Evolutionary conservation across 331 rosid species (phyloP).

Genomic region (Malus hybrid): DNA sequence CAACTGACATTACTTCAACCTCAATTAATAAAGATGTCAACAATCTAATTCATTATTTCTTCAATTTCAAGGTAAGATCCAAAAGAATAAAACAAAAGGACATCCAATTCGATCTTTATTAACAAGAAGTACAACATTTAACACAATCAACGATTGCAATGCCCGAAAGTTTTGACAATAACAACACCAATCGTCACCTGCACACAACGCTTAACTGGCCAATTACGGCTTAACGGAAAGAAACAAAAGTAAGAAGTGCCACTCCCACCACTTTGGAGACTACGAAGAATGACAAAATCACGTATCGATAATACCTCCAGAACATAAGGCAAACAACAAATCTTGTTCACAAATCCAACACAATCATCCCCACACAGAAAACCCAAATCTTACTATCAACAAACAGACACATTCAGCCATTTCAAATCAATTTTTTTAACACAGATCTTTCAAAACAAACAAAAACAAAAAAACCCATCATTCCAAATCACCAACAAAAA

Average conservation of each 20-base stretch:
- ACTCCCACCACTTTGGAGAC: neutral
- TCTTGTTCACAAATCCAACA: neutral
- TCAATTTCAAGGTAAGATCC: neutral
- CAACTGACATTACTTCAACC: neutral
- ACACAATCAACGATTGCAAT: constrained; percentile 1
- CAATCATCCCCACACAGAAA: neutral
- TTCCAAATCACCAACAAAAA: neutral
- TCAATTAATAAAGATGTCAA: neutral
- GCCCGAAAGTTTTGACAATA: neutral
- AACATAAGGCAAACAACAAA: neutral
- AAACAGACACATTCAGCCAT: neutral
- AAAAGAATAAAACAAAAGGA: neutral
- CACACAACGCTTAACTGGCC: neutral
- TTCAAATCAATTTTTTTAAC: neutral
- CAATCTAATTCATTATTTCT: neutral
- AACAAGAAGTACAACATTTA: neutral
- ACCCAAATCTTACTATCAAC: neutral
- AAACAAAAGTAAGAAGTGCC: neutral
- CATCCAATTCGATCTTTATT: neutral
- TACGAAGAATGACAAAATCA: neutral
- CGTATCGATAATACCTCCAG: neutral
- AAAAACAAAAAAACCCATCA: neutral
- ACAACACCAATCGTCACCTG: neutral
- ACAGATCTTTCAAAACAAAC: neutral
- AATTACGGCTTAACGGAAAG: neutral